phyloP scores from a whole-genome alignment of 805 yeast genomes.

The Brettanomyces bruxellensis region DNA sequence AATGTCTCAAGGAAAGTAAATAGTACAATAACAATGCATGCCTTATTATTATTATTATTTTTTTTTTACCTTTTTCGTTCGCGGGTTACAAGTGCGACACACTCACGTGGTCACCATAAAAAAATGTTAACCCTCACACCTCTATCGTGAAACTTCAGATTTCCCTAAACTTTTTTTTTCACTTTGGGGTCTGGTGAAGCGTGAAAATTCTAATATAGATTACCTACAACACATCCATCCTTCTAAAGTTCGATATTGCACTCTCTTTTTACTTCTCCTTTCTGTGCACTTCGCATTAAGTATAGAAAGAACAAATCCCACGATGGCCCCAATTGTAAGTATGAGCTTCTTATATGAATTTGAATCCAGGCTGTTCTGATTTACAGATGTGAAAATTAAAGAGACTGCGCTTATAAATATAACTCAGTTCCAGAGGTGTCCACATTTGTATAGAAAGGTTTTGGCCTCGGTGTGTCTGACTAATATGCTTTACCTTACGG shows the following conservation, averaged over 20 bases:
- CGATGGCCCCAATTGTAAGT: constrained; percentile 31
- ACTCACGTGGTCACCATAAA: too few species aligned
- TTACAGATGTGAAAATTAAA: too few species aligned
- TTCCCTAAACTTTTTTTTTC: not conserved
- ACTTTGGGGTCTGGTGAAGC: not conserved
- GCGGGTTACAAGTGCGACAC: too few species aligned
- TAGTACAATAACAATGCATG: too few species aligned
- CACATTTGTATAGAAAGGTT: constrained; percentile 11
- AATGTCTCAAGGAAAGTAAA: too few species aligned
- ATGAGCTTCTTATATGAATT: not conserved
- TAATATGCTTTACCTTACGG: constrained; percentile 6
- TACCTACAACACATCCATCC: not conserved
- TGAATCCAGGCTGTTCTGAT: too few species aligned
- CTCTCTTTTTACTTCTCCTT: not conserved
- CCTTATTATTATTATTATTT: too few species aligned
- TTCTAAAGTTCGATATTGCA: not conserved
- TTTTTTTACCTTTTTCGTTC: too few species aligned
- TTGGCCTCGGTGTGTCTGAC: constrained; percentile 11
- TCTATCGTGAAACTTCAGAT: not conserved
- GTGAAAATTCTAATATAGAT: too few species aligned
- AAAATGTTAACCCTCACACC: not conserved
- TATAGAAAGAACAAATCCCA: constrained; percentile 1
- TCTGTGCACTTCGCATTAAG: not conserved
- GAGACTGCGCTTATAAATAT: not conserved
- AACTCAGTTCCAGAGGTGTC: constrained; percentile 10